Conservation (phyloP, 2,329 filamentous ascomycete species). For the Metarhizium guizhouense region DNA sequence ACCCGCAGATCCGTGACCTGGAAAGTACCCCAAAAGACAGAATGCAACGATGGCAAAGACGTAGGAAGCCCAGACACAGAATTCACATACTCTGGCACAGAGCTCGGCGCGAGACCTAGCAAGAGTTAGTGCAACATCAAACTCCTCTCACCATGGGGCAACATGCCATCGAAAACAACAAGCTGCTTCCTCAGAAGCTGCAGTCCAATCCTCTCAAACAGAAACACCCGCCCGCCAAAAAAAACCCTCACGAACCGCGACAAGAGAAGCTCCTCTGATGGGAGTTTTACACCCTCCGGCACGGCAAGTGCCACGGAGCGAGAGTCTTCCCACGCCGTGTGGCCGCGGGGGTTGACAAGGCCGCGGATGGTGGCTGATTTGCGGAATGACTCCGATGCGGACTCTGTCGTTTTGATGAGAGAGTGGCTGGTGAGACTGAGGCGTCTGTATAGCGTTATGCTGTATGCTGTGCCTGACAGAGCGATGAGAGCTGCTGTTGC, state of each 20-base stretch:
- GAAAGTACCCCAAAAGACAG: neutral
- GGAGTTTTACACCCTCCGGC: too few species aligned
- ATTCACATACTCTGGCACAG: neutral
- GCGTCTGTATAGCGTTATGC: neutral
- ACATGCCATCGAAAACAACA: neutral
- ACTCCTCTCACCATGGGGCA: too few species aligned
- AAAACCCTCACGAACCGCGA: conserved; percentile 20
- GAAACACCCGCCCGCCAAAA: conserved; percentile 21
- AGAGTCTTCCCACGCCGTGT: conserved; percentile 12
- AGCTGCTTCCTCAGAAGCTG: conserved; percentile 5
- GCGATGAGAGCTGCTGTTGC: neutral
- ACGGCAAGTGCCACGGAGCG: too few species aligned
- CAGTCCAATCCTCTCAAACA: conserved; percentile 14
- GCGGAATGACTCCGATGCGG: conserved; percentile 13
- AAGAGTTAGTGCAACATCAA: too few species aligned
- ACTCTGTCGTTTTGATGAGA: conserved; percentile 12
- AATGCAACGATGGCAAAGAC: neutral
- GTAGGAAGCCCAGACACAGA: neutral
- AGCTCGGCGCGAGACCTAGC: too few species aligned
- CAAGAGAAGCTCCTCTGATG: conserved; percentile 20
- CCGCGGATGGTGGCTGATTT: conserved; percentile 14
- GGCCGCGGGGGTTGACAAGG: conserved; percentile 17
- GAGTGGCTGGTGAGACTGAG: neutral
- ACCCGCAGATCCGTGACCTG: neutral
- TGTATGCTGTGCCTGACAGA: neutral